Percentiles rank a stretch among this genome's conserved stretches.
phyloP scores from a whole-genome alignment of 192 early-diverging fungal species.

The Podochytrium sp. region DNA sequence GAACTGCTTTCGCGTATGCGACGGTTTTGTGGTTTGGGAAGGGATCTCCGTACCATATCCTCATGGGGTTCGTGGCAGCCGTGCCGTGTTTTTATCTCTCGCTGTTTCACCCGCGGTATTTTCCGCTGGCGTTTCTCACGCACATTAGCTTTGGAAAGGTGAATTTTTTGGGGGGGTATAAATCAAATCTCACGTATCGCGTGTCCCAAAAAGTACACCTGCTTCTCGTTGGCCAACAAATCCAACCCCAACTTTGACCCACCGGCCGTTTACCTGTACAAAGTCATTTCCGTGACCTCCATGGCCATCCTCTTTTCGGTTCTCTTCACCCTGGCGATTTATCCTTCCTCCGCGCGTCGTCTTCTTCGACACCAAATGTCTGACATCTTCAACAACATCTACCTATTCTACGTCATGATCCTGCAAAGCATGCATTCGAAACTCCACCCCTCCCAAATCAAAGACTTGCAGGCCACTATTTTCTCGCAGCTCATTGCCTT shows the following conservation, averaged over 20 bases:
- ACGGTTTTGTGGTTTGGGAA: conserved; percentile 8
- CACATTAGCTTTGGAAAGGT: conserved; percentile 16
- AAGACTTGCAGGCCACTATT: conserved; percentile 3
- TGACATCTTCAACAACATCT: conserved; percentile 3
- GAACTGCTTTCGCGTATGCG: not conserved
- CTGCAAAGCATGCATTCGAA: not conserved
- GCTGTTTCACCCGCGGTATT: not conserved
- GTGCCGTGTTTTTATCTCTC: conserved; percentile 3
- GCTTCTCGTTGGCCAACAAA: conserved; percentile 8
- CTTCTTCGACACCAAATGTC: conserved; percentile 1
- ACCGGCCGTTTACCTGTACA: conserved; percentile 12
- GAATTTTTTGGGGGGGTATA: no score
- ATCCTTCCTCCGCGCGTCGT: conserved; percentile 28
- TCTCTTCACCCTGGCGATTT: conserved; percentile 31
- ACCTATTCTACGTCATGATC: conserved; percentile 10
- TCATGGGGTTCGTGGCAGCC: conserved; percentile 6
- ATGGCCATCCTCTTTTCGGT: conserved; percentile 2
- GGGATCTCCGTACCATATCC: not conserved
- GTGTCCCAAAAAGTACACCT: conserved; percentile 15
- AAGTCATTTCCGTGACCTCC: not conserved
- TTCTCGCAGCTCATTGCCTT: not conserved
- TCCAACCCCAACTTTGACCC: conserved; percentile 14
- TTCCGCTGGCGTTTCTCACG: conserved; percentile 13
- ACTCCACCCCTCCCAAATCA: not conserved
- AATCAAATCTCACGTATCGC: no score